Evolutionary conservation across 139 green algal species (phyloP).

Genomic region (Mesostigma viride): DNA sequence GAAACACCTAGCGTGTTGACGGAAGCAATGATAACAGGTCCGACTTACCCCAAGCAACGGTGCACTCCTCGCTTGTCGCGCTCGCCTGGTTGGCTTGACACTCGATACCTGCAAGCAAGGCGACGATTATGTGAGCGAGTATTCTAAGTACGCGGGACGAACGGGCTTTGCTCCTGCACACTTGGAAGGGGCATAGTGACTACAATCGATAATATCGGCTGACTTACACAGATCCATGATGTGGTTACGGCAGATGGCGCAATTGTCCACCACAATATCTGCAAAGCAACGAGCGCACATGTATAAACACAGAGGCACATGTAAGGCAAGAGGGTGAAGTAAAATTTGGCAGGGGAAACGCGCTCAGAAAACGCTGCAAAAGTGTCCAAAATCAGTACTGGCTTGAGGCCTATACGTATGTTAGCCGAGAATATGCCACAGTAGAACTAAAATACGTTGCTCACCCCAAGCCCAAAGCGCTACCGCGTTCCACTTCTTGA

Average conservation of each 20-base stretch:
- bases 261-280: slow-evolving; percentile 35
- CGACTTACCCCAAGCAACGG: slow-evolving; percentile 77
- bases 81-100: slow-evolving; percentile 84
- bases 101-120: slow-evolving; percentile 59
- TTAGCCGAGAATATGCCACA: too few relatives aligned
- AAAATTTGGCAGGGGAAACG: not conserved
- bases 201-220: not conserved
- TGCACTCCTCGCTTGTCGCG: slow-evolving; percentile 67
- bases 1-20: too few relatives aligned
- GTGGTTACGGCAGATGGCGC: slow-evolving; percentile 89
- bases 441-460: too few relatives aligned
- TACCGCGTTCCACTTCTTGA: slow-evolving; percentile 80
- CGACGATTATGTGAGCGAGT: too few relatives aligned
- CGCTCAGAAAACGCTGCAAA: not conserved
- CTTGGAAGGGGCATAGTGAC: not conserved
- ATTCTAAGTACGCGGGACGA: too few relatives aligned
- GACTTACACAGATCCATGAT: slow-evolving; percentile 80
- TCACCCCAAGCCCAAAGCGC: slow-evolving; percentile 96
- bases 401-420: not conserved
- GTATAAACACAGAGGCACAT: not conserved
- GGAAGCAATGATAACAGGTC: too few relatives aligned
- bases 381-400: not conserved
- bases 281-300: slow-evolving; percentile 8
- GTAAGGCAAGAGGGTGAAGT: not conserved
- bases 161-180: not conserved